Evolutionary conservation across 2,329 filamentous ascomycete species (phyloP), one percentile per base, ranked within the genome.

Genomic region (Aspergillus aculeatinus): DNA sequence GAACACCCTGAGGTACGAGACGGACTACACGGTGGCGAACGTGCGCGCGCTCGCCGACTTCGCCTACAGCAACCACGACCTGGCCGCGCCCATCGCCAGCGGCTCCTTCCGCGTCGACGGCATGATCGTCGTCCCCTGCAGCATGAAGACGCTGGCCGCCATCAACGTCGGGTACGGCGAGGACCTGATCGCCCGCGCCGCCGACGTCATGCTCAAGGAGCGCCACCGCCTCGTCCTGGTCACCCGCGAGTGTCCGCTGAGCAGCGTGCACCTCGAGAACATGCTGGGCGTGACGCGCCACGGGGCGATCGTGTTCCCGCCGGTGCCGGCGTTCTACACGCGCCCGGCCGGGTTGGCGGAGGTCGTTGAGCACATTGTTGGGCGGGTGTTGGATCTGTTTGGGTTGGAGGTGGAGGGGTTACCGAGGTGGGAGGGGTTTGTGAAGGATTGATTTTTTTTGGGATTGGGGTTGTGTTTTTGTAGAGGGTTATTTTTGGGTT

Each of bases 41-140:
- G 67, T 81, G 5, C 72, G 69, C 5, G 72, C 73, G 0, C 66
- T 82, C 0, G 78, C 79, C 1, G 72, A 76, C 54, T 62, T 73
- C n/a, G 65, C 68, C 12, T 76, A 82, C 67, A 75, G 64, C 3
- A 70, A 72, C 14, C 72, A 74, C 33, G 80, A 83, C 56, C 68
- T 81, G 64, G 72, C 80, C 0, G 80, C 81, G 0, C 74, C 79
- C 0, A 74, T 81, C 2, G 75, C 79, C 1, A 78, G 74, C 42
- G 80, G 80, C 0, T 81, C 78, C 0, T 82, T 79, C 66, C 72
- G 68, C 47, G 71, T 75, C 9, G 72, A 77, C 55, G 54, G 80
- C 14, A 83, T 83, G 80, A 79, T 82, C 19, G 66, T 83, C 1
- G 75, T 79, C 0, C 79, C 77, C 0, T 83, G 80, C 68, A 79